Base-by-base conservation (phyloP, 2,329 filamentous ascomycete species). In the Phaeomoniella chlamydospora region DNA sequence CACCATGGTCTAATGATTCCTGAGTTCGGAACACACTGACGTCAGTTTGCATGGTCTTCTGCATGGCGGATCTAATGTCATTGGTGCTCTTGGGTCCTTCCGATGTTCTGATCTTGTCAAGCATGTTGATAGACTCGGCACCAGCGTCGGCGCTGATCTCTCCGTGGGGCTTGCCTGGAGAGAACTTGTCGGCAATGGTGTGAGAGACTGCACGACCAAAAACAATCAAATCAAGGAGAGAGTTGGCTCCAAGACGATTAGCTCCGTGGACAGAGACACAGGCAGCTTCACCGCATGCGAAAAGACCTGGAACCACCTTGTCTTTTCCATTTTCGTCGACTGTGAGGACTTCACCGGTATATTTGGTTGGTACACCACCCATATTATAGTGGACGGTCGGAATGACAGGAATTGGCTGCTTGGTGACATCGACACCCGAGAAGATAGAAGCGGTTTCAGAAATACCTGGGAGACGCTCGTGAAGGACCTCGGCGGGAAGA, bases 301-400 rank as follows among this genome's bases (percentile, higher is more conserved):
- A 96, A 44, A 98, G 75, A 61, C 88, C 88, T 39, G 85, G 86
- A 15, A 98, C 90, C 49, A 94, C 74, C 71, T 93, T 74, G 67
- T 96, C 90, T 39, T 93, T 76, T 47, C 90, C 90, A 42, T 74
- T 59, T 55, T 82, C 79, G 49, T 94, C 85, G 36, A 93, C 68
- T 13, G 85, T 92, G 48, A 98, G 64, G 42, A 96, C 90, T 66
- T 98, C 86, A 61, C 90, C 88, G 43, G 85, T 94, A 72, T 94
- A 96, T 55, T 84, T 85, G 48, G 90, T 96, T 36, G 88, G 88
- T 49, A 98, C 94, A 72, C 90, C 88, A 63, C 88, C 88, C 90
- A 96, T 98, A 74, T 94, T 94, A 74, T 98, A 98, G 72, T 98
- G 87, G 48, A 94, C 88, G 31, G 88, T 96, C 39, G 88, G 88